Evolutionary conservation across 192 early-diverging fungal species (phyloP).

Genomic region (Paraglomus occultum): DNA sequence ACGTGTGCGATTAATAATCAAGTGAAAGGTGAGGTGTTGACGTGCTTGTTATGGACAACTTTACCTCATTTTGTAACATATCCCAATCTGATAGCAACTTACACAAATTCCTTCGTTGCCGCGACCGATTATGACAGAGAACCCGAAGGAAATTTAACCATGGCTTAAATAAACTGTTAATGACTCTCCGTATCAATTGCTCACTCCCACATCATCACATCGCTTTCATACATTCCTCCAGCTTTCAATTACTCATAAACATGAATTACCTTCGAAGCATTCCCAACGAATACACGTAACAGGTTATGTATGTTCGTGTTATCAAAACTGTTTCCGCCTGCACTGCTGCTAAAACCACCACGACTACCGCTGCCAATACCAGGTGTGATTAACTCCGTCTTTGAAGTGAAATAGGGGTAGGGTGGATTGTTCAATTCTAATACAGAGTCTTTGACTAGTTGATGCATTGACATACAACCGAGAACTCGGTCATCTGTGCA

Average conservation of each 20-base stretch:
- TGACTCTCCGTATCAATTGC: conserved; percentile 5
- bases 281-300: conserved; percentile 20
- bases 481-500: conserved; percentile 27
- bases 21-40: not conserved
- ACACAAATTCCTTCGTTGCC: conserved; percentile 56
- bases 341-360: not conserved
- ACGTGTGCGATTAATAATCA: not conserved
- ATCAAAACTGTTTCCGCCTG: no score
- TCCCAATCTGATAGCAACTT: conserved; percentile 63
- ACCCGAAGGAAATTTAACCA: conserved; percentile 53
- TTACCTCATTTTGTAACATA: conserved; percentile 50
- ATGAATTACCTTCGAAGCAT: conserved; percentile 12
- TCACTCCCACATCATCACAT: not conserved
- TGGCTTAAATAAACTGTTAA: conserved; percentile 41
- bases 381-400: not conserved
- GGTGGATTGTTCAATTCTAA: conserved; percentile 27
- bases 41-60: conserved; percentile 31
- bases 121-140: conserved; percentile 58
- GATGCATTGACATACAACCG: conserved; percentile 20
- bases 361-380: not conserved
- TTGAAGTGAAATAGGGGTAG: conserved; percentile 18
- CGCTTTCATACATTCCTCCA: not conserved
- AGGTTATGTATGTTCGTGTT: conserved; percentile 1
- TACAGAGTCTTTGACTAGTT: conserved; percentile 29
- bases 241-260: conserved; percentile 18